Evolutionary conservation across 805 yeast genomes (phyloP), one percentile per base, ranked within the genome.

Genomic region (Barnettozyma siamensis): DNA sequence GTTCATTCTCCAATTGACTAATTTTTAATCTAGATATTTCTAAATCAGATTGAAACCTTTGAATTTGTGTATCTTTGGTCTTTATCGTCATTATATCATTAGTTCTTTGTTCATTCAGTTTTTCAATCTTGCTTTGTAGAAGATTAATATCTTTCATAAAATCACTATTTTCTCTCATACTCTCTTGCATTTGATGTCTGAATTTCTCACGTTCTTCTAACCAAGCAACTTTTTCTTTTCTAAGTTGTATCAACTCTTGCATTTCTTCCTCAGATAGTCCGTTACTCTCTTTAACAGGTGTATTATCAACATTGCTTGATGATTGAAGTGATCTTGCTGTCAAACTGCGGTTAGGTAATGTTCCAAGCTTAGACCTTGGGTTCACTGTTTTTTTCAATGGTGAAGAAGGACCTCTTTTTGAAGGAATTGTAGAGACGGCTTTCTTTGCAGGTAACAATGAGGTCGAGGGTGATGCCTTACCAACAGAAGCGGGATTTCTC

Each of bases 361-460:
- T 21, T 4, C 54, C 50, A 19, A 54, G 36, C 34, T 49, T 58
- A 48, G 50, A 70, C 57, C 49, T 19, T 12, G 21, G 29, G 11
- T 9, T 26, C 5, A 26, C 26, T 15, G 32, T n/a, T 13, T 38
- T 38, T 51, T 78, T 81, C 28, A 78, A 69, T 1, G 91, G 91
- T 0, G 89, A 83, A 0, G 85, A 67, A 0, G 91, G 85, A 0
- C 74, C 72, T 46, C 93, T 67, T 51, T 83, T 83, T 3, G 83
- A 69, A 4, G 89, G 89, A 16, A 82, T 58, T 5, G 67, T 55
- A 1, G 70, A 55, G 2, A 19, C 11, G 7, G 47, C 34, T 40
- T 49, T 44, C 46, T 43, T 46, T 2, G 52, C n/a, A 15, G 53
- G 17, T 13, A 51, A 4, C 12, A 40, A 4, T 7, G 33, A 18